Base-by-base conservation (phyloP, 2,329 filamentous ascomycete genomes). In the Simplicillium sp. region DNA sequence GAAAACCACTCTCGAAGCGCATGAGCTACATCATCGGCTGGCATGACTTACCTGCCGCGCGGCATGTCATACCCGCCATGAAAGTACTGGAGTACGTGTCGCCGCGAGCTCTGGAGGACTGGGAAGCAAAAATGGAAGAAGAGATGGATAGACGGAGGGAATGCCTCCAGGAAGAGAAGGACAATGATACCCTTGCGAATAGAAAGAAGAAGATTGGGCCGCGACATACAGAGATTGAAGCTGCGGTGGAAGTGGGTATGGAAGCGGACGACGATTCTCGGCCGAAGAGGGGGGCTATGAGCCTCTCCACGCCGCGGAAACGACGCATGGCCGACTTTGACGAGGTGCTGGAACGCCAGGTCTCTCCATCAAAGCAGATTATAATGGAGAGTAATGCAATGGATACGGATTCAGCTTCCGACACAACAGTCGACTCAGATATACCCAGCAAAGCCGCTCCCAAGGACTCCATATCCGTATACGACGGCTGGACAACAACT, bases 51-150 rank as follows among this genome's bases (percentile, higher is more conserved):
- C 72, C 72, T 0, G 64, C 65, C 0, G 72, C 69, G 32, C 62
- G 66, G 14, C 54, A 70, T 36, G 49, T 67, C 3, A 60, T 79
- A 2, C 66, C 62, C 48, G 50, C 68, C 50, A 61, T 66, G 60
- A 41, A 64, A 44, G 64, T 78, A 6, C 61, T 73, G 11, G 69
- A 80, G 28, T 81, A 78, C 46, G 75, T 82, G 7, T 79, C 77
- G 0, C 70, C 71, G 2, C 59, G 63, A 11, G 66, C 64, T 9
- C 49, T 79, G 3, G 78, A 82, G 52, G 53, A 60, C 2, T 56
- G 63, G 12, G 64, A 66, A 38, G 57, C 68, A 16, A 59, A 65
- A 42, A 54, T 64, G 15, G 67, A 71, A n/a, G 57, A 68, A 17
- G 59, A 65, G 42, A 54, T 64, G 15, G 67, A 71, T 14, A 52